phyloP scores from a whole-genome alignment of 176 grass and related monocot species.

The Zea luxurians region DNA sequence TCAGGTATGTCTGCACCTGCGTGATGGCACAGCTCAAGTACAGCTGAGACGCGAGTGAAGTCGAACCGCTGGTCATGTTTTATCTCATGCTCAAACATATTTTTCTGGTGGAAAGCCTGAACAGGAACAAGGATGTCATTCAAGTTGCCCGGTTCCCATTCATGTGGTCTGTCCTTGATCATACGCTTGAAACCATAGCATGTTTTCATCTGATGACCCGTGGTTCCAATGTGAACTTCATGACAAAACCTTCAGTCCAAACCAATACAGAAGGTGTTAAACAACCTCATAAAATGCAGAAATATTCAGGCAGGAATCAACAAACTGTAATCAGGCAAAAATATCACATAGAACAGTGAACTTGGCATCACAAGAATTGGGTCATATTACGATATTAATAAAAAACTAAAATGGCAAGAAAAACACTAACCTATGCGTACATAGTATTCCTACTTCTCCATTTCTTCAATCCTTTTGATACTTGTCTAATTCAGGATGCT shows the following conservation, averaged over 20 bases:
- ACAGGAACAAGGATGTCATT: slow-evolving; percentile 72
- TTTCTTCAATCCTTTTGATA: slow-evolving; percentile 18
- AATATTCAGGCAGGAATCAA: not conserved
- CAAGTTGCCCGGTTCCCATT: slow-evolving; percentile 57
- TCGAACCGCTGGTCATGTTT: slow-evolving; percentile 84
- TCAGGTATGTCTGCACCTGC: slow-evolving; percentile 66
- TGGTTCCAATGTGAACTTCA: slow-evolving; percentile 66
- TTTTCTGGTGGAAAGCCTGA: slow-evolving; percentile 59
- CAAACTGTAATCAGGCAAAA: slow-evolving; percentile 27
- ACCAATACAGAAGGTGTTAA: slow-evolving; percentile 17
- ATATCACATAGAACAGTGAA: not conserved
- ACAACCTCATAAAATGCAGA: slow-evolving; percentile 20
- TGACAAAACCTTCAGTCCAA: slow-evolving; percentile 70
- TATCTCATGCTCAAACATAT: slow-evolving; percentile 76
- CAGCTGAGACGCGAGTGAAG: slow-evolving; percentile 62
- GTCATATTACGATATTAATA: not conserved
- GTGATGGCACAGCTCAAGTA: slow-evolving; percentile 83
- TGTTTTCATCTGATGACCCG: slow-evolving; percentile 67
- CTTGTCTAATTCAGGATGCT: not conserved
- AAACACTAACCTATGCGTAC: not conserved
- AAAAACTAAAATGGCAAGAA: slow-evolving; percentile 20
- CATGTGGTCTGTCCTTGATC: slow-evolving; percentile 55
- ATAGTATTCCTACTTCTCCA: not conserved
- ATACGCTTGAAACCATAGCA: slow-evolving; percentile 71
- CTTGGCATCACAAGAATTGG: not conserved